A percentile compares a stretch with the other conserved stretches of the same genome.
Evolutionary conservation across 495 filamentous ascomycete genomes (phyloP).

Genomic region (Aspergillus asperescens): DNA sequence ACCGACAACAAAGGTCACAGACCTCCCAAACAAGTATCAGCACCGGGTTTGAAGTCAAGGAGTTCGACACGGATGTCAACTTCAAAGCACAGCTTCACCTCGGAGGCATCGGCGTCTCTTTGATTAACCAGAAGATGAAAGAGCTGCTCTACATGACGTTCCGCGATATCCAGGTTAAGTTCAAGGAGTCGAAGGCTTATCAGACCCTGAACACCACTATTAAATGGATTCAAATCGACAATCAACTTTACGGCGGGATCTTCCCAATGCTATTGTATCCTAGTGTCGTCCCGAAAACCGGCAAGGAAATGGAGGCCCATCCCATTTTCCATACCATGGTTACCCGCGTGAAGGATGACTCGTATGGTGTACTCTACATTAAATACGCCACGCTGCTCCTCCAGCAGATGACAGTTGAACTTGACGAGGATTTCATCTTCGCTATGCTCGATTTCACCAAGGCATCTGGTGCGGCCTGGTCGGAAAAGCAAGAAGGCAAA

Average conservation of each 20-base stretch:
- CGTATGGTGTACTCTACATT: constrained; percentile 96
- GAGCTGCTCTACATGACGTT: constrained; percentile 93
- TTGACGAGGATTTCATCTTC: constrained; percentile 97
- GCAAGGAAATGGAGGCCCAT: constrained; percentile 93
- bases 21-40: constrained; percentile 55
- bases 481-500: constrained; percentile 71
- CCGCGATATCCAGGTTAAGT: constrained; percentile 86
- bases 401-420: constrained; percentile 96
- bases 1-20: constrained; percentile 67
- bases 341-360: constrained; percentile 94
- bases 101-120: constrained; percentile 86
- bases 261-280: constrained; percentile 97
- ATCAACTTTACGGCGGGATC: constrained; percentile 95
- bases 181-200: constrained; percentile 83
- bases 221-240: constrained; percentile 99
- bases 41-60: constrained; percentile 86
- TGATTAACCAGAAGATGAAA: constrained; percentile 86
- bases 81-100: constrained; percentile 84
- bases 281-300: constrained; percentile 97
- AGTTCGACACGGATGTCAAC: constrained; percentile 75
- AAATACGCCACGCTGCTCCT: constrained; percentile 92
- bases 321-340: constrained; percentile 89
- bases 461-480: constrained; percentile 88
- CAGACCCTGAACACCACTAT: constrained; percentile 84
- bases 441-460: constrained; percentile 94